Base-by-base conservation (phyloP, 352 stramenopile genomes). In the Phytophthora melonis region DNA sequence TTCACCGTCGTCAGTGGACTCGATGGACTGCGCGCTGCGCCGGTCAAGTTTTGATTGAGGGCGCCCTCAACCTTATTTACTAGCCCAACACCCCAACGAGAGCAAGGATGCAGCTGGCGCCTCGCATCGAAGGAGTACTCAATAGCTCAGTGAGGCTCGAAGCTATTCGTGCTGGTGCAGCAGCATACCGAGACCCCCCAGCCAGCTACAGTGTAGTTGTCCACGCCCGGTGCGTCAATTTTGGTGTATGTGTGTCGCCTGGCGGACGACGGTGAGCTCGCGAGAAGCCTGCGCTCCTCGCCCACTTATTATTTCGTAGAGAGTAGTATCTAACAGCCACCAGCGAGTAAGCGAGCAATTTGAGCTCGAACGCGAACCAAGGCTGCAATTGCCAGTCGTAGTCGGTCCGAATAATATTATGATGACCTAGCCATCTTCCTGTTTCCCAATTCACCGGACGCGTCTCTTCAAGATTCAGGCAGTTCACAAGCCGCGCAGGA, bases 1-100 rank as follows among this genome's bases (percentile, higher is more conserved):
- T 3, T 81, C 61, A 45, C 78, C 71, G 11, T 50, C 64, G 32
- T 81, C 80, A 36, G 65, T 87, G 47, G 80, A 84, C 61, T 77
- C 70, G 21, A 69, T 90, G 14, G 83, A 90, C 76, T 82, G 78
- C 45, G 74, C 81, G 5, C 68, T 79, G 58, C 75, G 68, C 57
- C 52, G 59, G 61, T 79, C 72, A 66, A 77, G 67, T 73, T 82
- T 77, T 66, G 66, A 74, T 70, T 77, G 75, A 79, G 57, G n/a
- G 4, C 39, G 10, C 39, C 21, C 60, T 56, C 68, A 61, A 45
- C 58, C 62, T 66, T 78, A 75, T 78, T 78, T 78, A 78, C 74
- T 62, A 66, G 54, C 58, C 63, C 58, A 66, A 45, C 16, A 66
- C 23, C 58, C 16, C 27, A 52, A 65, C 21, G 47, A 65, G 47